Percentiles rank a stretch among this genome's conserved stretches.
phyloP scores from a whole-genome alignment of 352 stramenopile genomes.

The Phytophthora sp. region DNA sequence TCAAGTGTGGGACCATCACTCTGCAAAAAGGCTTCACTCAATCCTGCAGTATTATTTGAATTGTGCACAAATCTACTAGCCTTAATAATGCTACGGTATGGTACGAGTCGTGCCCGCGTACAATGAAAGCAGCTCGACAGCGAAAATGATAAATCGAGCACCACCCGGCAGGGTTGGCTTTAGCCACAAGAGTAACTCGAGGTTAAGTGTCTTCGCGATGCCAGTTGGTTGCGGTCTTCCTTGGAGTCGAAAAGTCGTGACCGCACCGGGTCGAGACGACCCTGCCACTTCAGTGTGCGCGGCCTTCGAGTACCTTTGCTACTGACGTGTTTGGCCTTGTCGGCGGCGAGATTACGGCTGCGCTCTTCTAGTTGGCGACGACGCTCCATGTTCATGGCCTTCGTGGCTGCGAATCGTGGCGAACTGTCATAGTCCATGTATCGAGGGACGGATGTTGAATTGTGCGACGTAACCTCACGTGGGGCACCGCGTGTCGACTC shows the following conservation, averaged over 20 bases:
- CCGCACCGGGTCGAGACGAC: conserved; percentile 24
- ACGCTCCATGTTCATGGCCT: conserved; percentile 45
- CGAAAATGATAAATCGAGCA: no score
- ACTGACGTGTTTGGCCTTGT: conserved; percentile 14
- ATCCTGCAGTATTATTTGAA: neutral
- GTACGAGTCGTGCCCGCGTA: no score
- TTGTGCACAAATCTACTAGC: conserved; percentile 14
- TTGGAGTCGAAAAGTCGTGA: conserved; percentile 28
- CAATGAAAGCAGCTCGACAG: no score
- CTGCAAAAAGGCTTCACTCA: conserved; percentile 3
- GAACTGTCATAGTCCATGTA: conserved; percentile 51
- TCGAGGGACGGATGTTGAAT: conserved; percentile 20
- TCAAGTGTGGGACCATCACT: conserved; percentile 28
- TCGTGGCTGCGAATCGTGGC: conserved; percentile 41
- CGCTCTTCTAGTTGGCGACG: conserved; percentile 42
- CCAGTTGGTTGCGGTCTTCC: conserved; percentile 4
- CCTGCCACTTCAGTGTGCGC: conserved; percentile 20
- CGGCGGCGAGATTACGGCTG: conserved; percentile 26
- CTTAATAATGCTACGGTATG: conserved; percentile 22
- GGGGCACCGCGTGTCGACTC: conserved; percentile 5
- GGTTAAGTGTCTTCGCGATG: conserved; percentile 13
- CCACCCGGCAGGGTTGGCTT: no score
- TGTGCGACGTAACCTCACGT: conserved; percentile 12
- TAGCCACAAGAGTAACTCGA: conserved; percentile 9
- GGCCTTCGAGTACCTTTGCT: conserved; percentile 18